Evolutionary conservation across 2,329 filamentous ascomycete genomes (phyloP).

Genomic region (Cladosporium sp.): DNA sequence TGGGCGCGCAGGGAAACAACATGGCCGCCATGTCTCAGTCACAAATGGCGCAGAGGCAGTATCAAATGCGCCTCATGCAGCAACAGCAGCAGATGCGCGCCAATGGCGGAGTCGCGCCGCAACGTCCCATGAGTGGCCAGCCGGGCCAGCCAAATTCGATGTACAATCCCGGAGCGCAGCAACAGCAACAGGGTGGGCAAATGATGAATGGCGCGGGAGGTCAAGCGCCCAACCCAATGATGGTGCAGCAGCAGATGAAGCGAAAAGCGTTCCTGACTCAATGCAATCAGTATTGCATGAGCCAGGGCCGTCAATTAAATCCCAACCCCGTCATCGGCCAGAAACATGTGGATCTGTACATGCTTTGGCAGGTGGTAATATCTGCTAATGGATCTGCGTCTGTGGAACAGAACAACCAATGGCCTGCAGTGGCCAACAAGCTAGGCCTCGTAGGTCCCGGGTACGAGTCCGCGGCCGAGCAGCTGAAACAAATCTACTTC

Average conservation of each 20-base stretch:
- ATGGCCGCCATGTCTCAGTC: slow-evolving; percentile 44
- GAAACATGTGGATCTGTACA: slow-evolving; percentile 70
- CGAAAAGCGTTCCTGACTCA: slow-evolving; percentile 58
- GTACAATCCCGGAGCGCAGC: slow-evolving; percentile 26
- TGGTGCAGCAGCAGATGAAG: slow-evolving; percentile 31
- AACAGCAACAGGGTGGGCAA: slow-evolving; percentile 21
- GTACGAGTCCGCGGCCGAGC: slow-evolving; percentile 63
- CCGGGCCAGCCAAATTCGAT: slow-evolving; percentile 32
- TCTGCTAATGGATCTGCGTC: slow-evolving; percentile 76
- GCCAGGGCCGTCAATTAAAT: slow-evolving; percentile 72
- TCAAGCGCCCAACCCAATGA: slow-evolving; percentile 17
- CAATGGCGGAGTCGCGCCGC: slow-evolving; percentile 31
- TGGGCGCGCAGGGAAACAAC: slow-evolving; percentile 44
- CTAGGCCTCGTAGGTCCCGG: slow-evolving; percentile 45
- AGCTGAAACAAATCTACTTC: slow-evolving; percentile 73
- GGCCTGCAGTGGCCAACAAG: slow-evolving; percentile 67
- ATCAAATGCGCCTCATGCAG: slow-evolving; percentile 81
- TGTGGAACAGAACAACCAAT: slow-evolving; percentile 68
- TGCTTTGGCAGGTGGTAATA: slow-evolving; percentile 75
- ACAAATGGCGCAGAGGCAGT: slow-evolving; percentile 72
- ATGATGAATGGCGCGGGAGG: slow-evolving; percentile 29
- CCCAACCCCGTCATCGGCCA: slow-evolving; percentile 71
- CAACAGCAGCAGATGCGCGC: slow-evolving; percentile 66
- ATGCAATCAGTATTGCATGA: slow-evolving; percentile 67
- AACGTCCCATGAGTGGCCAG: slow-evolving; percentile 30